Conservation (phyloP, 2,329 filamentous ascomycete species). For the Aspergillus ochraceus region DNA sequence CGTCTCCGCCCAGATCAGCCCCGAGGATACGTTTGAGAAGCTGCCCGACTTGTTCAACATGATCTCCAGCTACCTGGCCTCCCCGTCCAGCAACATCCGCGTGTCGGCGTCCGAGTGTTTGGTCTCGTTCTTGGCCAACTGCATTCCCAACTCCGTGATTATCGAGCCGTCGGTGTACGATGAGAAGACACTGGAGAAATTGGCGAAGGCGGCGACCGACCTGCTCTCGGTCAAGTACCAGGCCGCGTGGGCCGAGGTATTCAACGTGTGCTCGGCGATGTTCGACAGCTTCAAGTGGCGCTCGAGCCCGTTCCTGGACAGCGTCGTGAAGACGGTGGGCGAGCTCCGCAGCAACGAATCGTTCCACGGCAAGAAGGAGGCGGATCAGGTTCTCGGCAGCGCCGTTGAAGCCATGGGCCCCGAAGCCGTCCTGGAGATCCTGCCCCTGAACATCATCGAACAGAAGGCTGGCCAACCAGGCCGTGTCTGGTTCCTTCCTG, state of each 20-base stretch:
- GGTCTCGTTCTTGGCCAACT: slow-evolving; percentile 88
- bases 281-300: slow-evolving; percentile 87
- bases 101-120: slow-evolving; percentile 93
- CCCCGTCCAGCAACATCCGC: slow-evolving; percentile 87
- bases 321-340: slow-evolving; percentile 75
- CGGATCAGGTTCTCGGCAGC: slow-evolving; percentile 83
- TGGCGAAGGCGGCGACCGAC: slow-evolving; percentile 68
- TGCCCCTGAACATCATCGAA: slow-evolving; percentile 82
- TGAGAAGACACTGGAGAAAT: slow-evolving; percentile 81
- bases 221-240: slow-evolving; percentile 90
- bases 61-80: slow-evolving; percentile 78
- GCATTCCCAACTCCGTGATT: slow-evolving; percentile 78
- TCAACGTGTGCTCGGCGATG: slow-evolving; percentile 81
- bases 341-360: slow-evolving; percentile 84
- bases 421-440: slow-evolving; percentile 73
- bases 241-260: slow-evolving; percentile 91
- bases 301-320: slow-evolving; percentile 73
- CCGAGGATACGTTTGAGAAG: slow-evolving; percentile 88
- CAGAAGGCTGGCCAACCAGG: slow-evolving; percentile 76
- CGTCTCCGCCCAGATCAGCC: slow-evolving; percentile 82
- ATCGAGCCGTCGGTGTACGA: slow-evolving; percentile 89
- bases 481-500: slow-evolving; percentile 89
- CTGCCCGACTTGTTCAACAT: slow-evolving; percentile 80
- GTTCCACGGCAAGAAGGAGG: slow-evolving; percentile 92
- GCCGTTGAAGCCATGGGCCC: slow-evolving; percentile 90